These are phyloP conservation scores for Nigrospora sphaerica DNA, from an alignment of 2,329 filamentous ascomycete species.

Conservation along the genomic window DNA sequence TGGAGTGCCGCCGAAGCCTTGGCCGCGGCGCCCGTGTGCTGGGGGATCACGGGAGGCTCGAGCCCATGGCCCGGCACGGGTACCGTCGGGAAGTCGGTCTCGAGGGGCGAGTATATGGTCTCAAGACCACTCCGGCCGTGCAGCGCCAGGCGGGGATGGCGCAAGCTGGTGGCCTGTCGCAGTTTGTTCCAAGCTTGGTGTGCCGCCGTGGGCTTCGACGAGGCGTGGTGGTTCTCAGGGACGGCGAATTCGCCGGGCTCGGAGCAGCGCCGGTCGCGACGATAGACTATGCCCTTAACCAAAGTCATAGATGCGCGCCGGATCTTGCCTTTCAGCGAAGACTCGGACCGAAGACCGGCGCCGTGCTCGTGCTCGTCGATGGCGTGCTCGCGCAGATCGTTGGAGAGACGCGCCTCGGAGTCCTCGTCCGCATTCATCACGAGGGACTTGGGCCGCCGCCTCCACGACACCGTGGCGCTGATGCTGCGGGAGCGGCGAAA, in stretches of 20 bases:
- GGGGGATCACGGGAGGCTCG: conserved; percentile 54
- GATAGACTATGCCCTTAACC: conserved; percentile 41
- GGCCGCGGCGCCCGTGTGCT: conserved; percentile 52
- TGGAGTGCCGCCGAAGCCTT: conserved; percentile 55
- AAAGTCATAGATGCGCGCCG: conserved; percentile 49
- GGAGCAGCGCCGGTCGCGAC: conserved; percentile 30
- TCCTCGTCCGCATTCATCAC: conserved; percentile 15
- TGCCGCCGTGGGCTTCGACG: conserved; percentile 40
- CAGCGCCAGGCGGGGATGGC: conserved; percentile 38
- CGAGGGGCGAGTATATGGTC: conserved; percentile 29
- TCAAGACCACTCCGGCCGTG: conserved; percentile 29
- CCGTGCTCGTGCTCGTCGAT: conserved; percentile 12
- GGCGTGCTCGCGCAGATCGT: conserved; percentile 12
- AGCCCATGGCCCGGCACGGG: conserved; percentile 41
- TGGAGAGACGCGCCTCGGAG: conserved; percentile 19
- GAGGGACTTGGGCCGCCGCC: conserved; percentile 35
- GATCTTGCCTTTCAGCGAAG: conserved; percentile 40
- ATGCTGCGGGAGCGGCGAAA: conserved; percentile 32
- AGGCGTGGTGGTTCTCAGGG: conserved; percentile 20
- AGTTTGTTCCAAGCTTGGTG: conserved; percentile 44
- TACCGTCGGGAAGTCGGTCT: conserved; percentile 20
- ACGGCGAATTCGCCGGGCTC: conserved; percentile 9
- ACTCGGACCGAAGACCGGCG: neutral
- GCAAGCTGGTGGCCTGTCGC: conserved; percentile 43
- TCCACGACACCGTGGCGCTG: conserved; percentile 44